Conservation (phyloP, 2,329 filamentous ascomycete genomes). For the Apiospora sp. region DNA sequence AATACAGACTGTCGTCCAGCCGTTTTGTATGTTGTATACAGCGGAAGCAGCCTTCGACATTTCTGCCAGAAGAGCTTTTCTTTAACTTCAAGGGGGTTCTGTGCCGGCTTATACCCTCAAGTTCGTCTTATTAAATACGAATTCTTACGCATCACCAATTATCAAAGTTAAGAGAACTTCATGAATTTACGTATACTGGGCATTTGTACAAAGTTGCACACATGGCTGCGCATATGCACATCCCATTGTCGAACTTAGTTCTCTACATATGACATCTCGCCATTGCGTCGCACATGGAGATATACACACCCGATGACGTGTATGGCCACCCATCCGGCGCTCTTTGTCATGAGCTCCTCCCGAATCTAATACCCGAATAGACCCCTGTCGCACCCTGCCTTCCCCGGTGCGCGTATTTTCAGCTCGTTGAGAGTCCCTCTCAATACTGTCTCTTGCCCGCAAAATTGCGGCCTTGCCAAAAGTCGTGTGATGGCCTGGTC, state of each 20-base stretch:
- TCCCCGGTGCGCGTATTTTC: background rate
- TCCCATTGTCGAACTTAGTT: background rate
- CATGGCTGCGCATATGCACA: background rate
- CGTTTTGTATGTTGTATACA: too few species aligned
- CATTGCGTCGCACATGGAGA: background rate
- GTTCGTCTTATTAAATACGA: background rate
- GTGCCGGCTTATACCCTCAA: background rate
- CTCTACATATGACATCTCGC: background rate
- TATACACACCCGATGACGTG: background rate
- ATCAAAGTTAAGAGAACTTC: background rate
- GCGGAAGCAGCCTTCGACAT: background rate
- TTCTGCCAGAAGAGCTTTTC: background rate
- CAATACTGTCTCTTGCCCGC: background rate
- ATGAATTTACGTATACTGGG: background rate
- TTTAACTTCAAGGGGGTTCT: background rate
- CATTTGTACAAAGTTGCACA: background rate
- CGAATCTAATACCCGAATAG: conserved; percentile 12
- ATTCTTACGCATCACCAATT: background rate
- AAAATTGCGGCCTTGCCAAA: background rate
- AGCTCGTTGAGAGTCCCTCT: background rate
- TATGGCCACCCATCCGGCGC: background rate
- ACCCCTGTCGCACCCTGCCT: background rate
- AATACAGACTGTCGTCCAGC: background rate
- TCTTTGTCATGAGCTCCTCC: background rate
- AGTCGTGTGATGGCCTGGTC: background rate